phyloP scores from a whole-genome alignment of 352 stramenopile genomes.

The Globisporangium nunn region DNA sequence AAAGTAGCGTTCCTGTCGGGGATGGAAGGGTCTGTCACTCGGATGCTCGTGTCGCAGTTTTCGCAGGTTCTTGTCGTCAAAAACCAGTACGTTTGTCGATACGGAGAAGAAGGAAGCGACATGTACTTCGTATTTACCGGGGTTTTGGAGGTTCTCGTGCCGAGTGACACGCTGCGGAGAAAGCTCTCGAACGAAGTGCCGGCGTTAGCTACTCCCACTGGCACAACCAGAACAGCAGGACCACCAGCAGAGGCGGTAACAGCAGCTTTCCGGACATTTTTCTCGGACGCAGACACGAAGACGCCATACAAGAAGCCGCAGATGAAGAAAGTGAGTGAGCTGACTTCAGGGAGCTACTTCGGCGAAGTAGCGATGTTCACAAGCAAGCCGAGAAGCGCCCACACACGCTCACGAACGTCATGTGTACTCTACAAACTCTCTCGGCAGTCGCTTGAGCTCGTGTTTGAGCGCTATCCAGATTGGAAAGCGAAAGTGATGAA shows the following conservation, averaged over 20 bases:
- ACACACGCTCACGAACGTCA: conserved; percentile 26
- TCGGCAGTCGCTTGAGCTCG: conserved; percentile 29
- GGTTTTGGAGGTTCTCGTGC: conserved; percentile 27
- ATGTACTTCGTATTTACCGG: conserved; percentile 57
- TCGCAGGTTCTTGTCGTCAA: conserved; percentile 26
- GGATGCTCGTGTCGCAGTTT: conserved; percentile 43
- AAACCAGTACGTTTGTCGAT: conserved; percentile 30
- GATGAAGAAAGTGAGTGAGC: conserved; percentile 27
- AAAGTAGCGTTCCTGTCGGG: conserved; percentile 41
- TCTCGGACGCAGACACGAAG: conserved; percentile 1
- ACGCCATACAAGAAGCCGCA: not conserved
- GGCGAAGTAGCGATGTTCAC: conserved; percentile 35
- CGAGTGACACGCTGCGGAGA: not conserved
- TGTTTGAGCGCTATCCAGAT: conserved; percentile 36
- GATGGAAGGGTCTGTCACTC: conserved; percentile 32
- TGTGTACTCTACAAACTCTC: conserved; percentile 44
- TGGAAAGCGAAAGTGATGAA: conserved; percentile 42
- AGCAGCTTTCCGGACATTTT: not conserved
- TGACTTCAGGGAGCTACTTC: conserved; percentile 29
- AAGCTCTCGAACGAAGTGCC: not conserved
- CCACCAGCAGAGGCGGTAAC: not conserved
- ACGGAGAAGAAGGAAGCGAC: conserved; percentile 34
- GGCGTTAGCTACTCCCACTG: not conserved
- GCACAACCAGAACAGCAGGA: no score
- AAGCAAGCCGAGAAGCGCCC: conserved; percentile 24